Evolutionary conservation across 2,329 filamentous ascomycete species (phyloP).

Genomic region (Aspergillus costaricaensis): DNA sequence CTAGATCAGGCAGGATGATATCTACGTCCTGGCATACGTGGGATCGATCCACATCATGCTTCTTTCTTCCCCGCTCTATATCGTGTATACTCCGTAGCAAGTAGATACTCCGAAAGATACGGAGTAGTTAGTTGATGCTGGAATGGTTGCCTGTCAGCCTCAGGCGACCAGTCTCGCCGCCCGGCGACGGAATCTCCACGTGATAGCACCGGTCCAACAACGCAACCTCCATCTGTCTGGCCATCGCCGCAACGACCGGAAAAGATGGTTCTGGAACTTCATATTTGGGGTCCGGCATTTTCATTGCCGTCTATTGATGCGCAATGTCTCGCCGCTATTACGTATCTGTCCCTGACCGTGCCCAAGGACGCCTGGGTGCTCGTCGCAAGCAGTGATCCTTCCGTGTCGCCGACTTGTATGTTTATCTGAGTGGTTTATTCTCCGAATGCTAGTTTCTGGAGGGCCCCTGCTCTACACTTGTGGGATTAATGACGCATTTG

Average conservation of each 20-base stretch:
- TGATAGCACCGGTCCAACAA: slow-evolving; percentile 3
- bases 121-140: background rate
- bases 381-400: slow-evolving; percentile 71
- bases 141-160: background rate
- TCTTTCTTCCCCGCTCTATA: too few relatives aligned
- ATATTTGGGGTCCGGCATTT: slow-evolving; percentile 89
- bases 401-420: slow-evolving; percentile 70
- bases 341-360: slow-evolving; percentile 69
- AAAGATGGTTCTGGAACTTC: slow-evolving; percentile 68
- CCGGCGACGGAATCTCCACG: background rate
- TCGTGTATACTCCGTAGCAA: too few relatives aligned
- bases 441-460: background rate
- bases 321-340: slow-evolving; percentile 81
- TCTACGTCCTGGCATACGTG: background rate
- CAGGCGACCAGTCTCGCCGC: background rate
- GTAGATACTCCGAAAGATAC: too few relatives aligned
- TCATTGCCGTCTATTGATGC: slow-evolving; percentile 86
- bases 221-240: slow-evolving; percentile 1
- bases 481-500: background rate
- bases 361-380: slow-evolving; percentile 66
- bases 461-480: background rate
- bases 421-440: slow-evolving; percentile 22
- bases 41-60: background rate
- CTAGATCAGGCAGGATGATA: background rate
- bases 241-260: slow-evolving; percentile 2